These are phyloP conservation scores for Camellia lanceoleosa DNA, from an alignment of 148 eudicot species.

Conservation along the genomic window DNA sequence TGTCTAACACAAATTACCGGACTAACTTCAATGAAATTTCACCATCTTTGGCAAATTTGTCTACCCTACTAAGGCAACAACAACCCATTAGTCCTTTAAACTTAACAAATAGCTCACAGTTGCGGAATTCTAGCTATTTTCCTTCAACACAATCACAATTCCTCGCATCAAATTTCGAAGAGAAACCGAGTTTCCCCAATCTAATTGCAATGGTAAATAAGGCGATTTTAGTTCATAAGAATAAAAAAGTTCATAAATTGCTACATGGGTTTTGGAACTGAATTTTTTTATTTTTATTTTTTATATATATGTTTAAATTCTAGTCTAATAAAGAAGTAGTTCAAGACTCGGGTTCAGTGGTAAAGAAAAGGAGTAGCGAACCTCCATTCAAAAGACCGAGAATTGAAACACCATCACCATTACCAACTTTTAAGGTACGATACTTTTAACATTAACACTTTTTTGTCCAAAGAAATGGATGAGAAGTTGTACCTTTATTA, in stretches of 20 bases:
- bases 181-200: conserved; percentile 24
- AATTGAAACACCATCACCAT: conserved; percentile 70
- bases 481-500: neutral
- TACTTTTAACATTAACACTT: neutral
- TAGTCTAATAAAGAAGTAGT: conserved; percentile 30
- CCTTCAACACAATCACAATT: conserved; percentile 37
- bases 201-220: conserved; percentile 41
- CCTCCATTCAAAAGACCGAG: conserved; percentile 55
- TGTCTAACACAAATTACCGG: neutral
- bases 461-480: neutral
- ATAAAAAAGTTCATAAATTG: neutral
- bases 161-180: conserved; percentile 18
- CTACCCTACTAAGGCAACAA: conserved; percentile 21
- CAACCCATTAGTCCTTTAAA: conserved; percentile 12
- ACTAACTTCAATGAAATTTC: conserved; percentile 25
- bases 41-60: conserved; percentile 16
- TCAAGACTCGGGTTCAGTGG: conserved; percentile 24
- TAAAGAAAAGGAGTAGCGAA: conserved; percentile 37
- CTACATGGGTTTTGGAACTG: conserved; percentile 16
- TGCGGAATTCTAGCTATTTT: conserved; percentile 19
- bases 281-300: neutral
- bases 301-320: neutral
- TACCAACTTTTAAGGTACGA: conserved; percentile 87
- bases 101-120: conserved; percentile 19
- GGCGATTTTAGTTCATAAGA: neutral